These are phyloP conservation scores for Botrytis galanthina DNA, from an alignment of 2,329 filamentous ascomycete genomes.

Conservation along the genomic window DNA sequence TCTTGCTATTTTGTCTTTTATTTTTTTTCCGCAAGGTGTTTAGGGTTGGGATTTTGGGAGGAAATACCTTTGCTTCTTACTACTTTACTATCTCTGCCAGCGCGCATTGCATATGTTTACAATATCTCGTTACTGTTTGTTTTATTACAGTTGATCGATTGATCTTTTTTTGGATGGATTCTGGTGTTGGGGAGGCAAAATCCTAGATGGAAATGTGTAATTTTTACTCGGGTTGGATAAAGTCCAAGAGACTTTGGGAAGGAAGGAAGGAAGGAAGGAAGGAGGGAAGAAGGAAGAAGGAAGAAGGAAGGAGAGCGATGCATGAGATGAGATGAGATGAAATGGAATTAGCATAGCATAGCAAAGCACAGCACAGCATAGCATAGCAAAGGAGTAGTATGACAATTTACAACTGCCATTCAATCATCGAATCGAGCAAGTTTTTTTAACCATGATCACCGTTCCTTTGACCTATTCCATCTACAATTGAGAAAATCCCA, in stretches of 20 bases:
- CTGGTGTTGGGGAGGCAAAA: slow-evolving; percentile 14
- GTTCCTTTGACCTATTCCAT: background rate
- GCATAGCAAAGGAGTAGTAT: background rate
- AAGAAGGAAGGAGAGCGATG: background rate
- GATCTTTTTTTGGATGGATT: slow-evolving; percentile 19
- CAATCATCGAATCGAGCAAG: background rate
- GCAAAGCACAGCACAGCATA: background rate
- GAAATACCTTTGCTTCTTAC: slow-evolving; percentile 16
- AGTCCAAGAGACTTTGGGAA: background rate
- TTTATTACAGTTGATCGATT: slow-evolving; percentile 1
- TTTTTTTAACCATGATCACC: background rate
- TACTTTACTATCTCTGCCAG: slow-evolving; percentile 9
- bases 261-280: background rate
- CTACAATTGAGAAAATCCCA: background rate
- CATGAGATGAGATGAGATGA: slow-evolving; percentile 1
- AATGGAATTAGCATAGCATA: background rate
- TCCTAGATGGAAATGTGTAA: slow-evolving; percentile 19
- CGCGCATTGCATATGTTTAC: slow-evolving; percentile 15
- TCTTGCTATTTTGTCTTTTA: background rate
- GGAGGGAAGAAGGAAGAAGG: background rate
- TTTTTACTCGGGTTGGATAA: slow-evolving; percentile 3
- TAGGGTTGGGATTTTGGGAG: background rate
- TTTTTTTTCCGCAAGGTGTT: slow-evolving; percentile 12
- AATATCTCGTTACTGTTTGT: slow-evolving; percentile 2
- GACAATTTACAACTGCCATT: slow-evolving; percentile 4